These are phyloP conservation scores for Hansenula sp. DNA, from an alignment of 1,139 yeast species.

Conservation along the genomic window DNA sequence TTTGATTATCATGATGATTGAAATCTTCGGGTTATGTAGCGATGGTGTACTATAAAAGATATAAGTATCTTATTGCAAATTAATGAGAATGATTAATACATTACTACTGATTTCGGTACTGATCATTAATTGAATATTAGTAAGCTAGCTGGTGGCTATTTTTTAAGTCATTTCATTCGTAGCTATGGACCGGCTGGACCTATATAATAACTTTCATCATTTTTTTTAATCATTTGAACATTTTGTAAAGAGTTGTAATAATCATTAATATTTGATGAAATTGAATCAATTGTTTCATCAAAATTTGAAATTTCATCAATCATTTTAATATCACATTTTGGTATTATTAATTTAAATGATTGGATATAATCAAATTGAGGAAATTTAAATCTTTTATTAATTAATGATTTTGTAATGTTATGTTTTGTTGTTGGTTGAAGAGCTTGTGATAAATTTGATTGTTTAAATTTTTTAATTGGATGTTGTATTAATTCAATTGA, in stretches of 20 bases:
- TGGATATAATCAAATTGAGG: not conserved
- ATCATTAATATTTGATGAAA: not conserved
- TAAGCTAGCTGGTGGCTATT: no score
- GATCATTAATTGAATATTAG: no score
- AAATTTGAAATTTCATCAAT: not conserved
- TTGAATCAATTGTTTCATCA: not conserved
- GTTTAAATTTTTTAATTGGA: not conserved
- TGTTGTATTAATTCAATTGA: not conserved
- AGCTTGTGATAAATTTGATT: not conserved
- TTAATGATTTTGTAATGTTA: no score
- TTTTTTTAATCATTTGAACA: not conserved
- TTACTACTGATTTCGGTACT: no score
- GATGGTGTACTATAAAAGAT: no score
- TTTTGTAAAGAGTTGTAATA: not conserved
- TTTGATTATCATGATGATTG: no score
- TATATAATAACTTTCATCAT: not conserved
- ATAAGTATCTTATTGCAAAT: no score
- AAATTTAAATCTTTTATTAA: not conserved
- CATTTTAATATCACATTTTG: not conserved
- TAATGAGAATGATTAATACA: no score
- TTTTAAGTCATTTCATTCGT: no score
- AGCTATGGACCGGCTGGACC: no score
- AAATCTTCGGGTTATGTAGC: no score
- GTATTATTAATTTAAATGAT: not conserved
- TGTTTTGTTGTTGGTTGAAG: not conserved